Percentiles rank a stretch among this genome's conserved stretches.
Conservation (phyloP, 1,139 yeast species). For the Nakaseomyces glabratus region DNA sequence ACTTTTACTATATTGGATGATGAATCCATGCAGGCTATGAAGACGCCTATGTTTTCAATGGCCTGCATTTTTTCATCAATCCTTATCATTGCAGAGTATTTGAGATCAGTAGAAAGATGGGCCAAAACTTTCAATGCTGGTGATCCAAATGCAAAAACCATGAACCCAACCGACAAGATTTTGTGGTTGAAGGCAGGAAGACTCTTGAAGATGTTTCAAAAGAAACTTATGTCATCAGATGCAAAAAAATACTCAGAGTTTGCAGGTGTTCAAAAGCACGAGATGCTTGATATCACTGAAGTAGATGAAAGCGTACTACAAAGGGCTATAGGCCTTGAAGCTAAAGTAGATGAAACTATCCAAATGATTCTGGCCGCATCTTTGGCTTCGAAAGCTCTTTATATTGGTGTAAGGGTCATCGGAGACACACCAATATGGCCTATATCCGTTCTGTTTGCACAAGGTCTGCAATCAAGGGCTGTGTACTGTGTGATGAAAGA, state of each 20-base stretch:
- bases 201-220: constrained; percentile 49
- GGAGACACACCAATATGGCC: constrained; percentile 86
- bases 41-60: constrained; percentile 68
- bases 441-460: constrained; percentile 63
- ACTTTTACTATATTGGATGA: constrained; percentile 54
- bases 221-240: constrained; percentile 40
- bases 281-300: constrained; percentile 43
- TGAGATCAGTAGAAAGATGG: constrained; percentile 48
- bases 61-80: constrained; percentile 58
- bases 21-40: constrained; percentile 52
- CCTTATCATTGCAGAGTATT: constrained; percentile 51
- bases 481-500: constrained; percentile 29
- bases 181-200: constrained; percentile 34
- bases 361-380: constrained; percentile 40
- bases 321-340: constrained; percentile 37
- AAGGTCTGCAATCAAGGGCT: constrained; percentile 63
- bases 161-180: constrained; percentile 32
- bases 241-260: constrained; percentile 45
- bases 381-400: constrained; percentile 48
- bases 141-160: constrained; percentile 17
- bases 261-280: constrained; percentile 45
- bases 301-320: constrained; percentile 39
- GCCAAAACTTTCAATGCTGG: constrained; percentile 30
- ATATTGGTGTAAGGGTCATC: constrained; percentile 60
- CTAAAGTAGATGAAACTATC: constrained; percentile 36